phyloP scores from a whole-genome alignment of 495 filamentous ascomycete genomes.

The Recurvomyces mirabilis region DNA sequence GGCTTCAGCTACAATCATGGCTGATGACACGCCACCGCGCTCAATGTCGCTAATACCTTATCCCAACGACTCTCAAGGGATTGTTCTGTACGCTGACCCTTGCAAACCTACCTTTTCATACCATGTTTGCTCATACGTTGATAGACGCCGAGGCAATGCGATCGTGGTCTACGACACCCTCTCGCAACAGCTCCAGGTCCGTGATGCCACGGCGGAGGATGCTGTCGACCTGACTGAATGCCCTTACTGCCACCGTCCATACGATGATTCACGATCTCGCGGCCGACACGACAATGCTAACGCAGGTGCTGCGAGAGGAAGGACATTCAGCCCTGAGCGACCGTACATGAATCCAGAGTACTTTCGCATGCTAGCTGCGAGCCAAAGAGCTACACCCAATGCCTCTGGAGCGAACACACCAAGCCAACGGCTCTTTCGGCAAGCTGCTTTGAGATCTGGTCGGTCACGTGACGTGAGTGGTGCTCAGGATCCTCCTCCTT shows the following conservation, averaged over 20 bases:
- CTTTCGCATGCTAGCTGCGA: conserved; percentile 79
- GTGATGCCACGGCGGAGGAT: conserved; percentile 45
- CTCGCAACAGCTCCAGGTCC: conserved; percentile 73
- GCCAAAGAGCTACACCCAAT: conserved; percentile 23
- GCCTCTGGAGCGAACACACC: conserved; percentile 35
- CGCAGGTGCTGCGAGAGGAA: conserved; percentile 12
- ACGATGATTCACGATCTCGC: conserved; percentile 41
- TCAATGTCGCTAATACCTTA: conserved; percentile 33
- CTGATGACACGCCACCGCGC: conserved; percentile 20
- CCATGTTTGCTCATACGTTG: background rate
- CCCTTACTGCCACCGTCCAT: conserved; percentile 77
- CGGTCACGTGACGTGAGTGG: conserved; percentile 24
- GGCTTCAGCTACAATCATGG: too few relatives aligned
- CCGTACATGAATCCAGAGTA: conserved; percentile 82
- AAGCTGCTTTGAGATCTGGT: conserved; percentile 14
- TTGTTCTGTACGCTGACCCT: conserved; percentile 26
- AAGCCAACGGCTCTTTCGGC: conserved; percentile 38
- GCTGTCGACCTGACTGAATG: conserved; percentile 54
- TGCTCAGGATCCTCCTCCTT: conserved; percentile 8
- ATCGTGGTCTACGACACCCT: conserved; percentile 82
- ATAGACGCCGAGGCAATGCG: conserved; percentile 82
- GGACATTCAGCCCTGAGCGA: conserved; percentile 38
- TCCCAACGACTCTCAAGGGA: conserved; percentile 25
- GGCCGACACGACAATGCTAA: conserved; percentile 21
- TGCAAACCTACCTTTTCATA: background rate